Base-by-base conservation (phyloP, 495 filamentous ascomycete genomes). In the Talaromyces stipitatus region DNA sequence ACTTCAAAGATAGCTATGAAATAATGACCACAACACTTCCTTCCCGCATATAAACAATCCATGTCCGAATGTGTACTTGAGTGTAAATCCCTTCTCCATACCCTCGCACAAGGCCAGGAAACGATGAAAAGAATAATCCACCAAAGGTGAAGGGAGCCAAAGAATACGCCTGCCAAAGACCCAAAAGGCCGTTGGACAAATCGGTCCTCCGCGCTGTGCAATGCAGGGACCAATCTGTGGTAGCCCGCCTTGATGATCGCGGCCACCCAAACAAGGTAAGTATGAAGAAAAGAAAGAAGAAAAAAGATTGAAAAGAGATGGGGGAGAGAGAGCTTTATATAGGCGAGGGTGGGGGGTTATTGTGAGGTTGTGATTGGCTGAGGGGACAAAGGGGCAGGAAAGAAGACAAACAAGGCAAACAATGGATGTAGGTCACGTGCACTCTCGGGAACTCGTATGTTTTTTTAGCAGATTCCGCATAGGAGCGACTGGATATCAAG, bases 101-200 rank as follows among this genome's bases (percentile, higher is more conserved):
- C 58, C 66, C 63, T 65, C 71, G 70, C 67, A 62, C 72, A 63
- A 64, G 70, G 75, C 75, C 55, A 67, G 67, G 63, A 29, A 61
- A 72, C 73, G 72, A 85, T 81, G 79, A 84, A 84, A 85, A 85
- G 75, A 69, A 70, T 70, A 69, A 16, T 55, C 54, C 59, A 71
- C 63, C 6, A 59, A 66, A 61, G 58, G 62, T 69, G 70, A 68
- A 66, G 66, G n/a, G 78, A 78, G 85, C 77, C 83, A 86, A 87
- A 87, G 85, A 86, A 87, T 86, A 68, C 82, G 81, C 82, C 78
- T 79, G 75, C 80, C 78, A 83, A 78, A 81, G 80, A 79, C 80
- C 84, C 83, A 81, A 82, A 48, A 86, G 72, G 77, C 81, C 79
- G 79, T 78, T 84, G 78, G 81, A 82, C 78, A 68, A 70, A 77